phyloP scores from a whole-genome alignment of 352 stramenopile genomes.

The Phytophthora tentaculata region DNA sequence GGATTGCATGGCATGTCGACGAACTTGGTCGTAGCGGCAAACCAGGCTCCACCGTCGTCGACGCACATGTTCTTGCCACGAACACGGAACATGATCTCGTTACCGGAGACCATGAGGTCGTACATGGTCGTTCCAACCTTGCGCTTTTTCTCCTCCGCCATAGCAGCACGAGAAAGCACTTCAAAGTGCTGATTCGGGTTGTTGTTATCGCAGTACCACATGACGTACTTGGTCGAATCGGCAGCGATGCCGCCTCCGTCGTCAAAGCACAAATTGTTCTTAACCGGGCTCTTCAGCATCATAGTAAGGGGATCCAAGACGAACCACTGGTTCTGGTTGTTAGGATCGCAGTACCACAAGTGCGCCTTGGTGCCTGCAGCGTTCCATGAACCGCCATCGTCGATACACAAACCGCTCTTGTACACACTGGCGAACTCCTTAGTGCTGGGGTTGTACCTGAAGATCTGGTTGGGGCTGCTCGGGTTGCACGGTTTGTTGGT shows the following conservation, averaged over 20 bases:
- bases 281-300: slow-evolving; percentile 37
- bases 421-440: slow-evolving; percentile 28
- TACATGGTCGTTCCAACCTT: slow-evolving; percentile 27
- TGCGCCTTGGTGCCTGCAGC: slow-evolving; percentile 19
- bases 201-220: slow-evolving; percentile 31
- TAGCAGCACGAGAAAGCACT: slow-evolving; percentile 18
- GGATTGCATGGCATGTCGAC: slow-evolving; percentile 33
- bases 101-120: slow-evolving; percentile 25
- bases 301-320: slow-evolving; percentile 25
- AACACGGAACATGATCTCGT: slow-evolving; percentile 37
- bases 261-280: slow-evolving; percentile 43
- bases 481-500: slow-evolving; percentile 35
- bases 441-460: slow-evolving; percentile 28
- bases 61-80: slow-evolving; percentile 42
- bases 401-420: slow-evolving; percentile 35
- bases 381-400: slow-evolving; percentile 23
- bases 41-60: slow-evolving; percentile 38
- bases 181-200: slow-evolving; percentile 30
- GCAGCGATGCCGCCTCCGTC: slow-evolving; percentile 23
- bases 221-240: slow-evolving; percentile 17
- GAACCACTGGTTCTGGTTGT: slow-evolving; percentile 36
- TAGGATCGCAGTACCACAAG: slow-evolving; percentile 34
- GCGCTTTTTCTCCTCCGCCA: slow-evolving; percentile 23
- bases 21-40: slow-evolving; percentile 31
- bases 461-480: slow-evolving; percentile 39